Evolutionary conservation across 208 protist species (phyloP).

Genomic region (Naegleria fowleri): DNA sequence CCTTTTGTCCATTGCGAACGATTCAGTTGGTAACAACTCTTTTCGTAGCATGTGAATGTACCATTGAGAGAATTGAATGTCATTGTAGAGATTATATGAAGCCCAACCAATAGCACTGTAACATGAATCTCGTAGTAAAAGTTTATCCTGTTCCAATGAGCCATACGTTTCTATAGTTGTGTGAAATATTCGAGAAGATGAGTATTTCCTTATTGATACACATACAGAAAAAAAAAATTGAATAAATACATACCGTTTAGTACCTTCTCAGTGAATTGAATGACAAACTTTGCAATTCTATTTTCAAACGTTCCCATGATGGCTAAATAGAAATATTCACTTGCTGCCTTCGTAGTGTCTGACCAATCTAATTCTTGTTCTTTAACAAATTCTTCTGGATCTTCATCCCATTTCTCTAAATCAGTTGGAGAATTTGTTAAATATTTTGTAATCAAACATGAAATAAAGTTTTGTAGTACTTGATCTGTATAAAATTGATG

Average conservation of each 20-base stretch:
- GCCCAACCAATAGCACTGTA: conserved; percentile 15
- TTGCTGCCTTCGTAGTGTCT: background rate
- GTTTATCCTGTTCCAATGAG: background rate
- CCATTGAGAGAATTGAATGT: background rate
- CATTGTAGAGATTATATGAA: background rate
- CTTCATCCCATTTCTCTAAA: background rate
- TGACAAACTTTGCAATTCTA: background rate
- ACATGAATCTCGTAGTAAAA: background rate
- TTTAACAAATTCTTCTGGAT: conserved; percentile 18
- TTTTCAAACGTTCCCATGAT: background rate
- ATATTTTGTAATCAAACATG: conserved; percentile 4
- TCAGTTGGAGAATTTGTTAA: background rate
- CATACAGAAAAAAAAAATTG: too few species aligned
- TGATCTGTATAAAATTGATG: background rate
- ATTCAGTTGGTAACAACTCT: background rate
- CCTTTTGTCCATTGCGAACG: background rate
- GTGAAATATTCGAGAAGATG: background rate
- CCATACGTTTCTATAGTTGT: background rate
- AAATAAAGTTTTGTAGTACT: background rate
- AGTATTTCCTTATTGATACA: too few species aligned
- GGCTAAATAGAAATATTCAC: conserved; percentile 4
- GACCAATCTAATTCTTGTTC: conserved; percentile 13
- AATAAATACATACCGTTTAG: background rate
- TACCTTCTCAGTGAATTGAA: background rate
- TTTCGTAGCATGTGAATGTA: background rate